Evolutionary conservation across 2,329 filamentous ascomycete species (phyloP).

Genomic region (Colletotrichum scovillei): DNA sequence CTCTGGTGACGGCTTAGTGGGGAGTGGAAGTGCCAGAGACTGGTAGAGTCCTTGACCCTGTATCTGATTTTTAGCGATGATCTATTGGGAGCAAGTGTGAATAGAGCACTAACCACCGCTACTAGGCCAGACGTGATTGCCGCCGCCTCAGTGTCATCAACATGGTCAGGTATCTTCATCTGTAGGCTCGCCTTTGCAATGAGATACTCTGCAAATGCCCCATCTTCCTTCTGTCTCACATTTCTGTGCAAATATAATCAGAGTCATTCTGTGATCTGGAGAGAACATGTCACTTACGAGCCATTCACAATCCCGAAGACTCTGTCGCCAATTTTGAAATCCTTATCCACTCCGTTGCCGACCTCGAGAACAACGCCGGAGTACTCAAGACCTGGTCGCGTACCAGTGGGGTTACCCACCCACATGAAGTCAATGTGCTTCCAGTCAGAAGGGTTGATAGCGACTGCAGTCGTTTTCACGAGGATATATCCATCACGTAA

Average conservation of each 20-base stretch:
- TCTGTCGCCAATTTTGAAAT: conserved; percentile 59
- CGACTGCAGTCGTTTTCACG: conserved; percentile 48
- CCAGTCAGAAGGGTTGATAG: conserved; percentile 50
- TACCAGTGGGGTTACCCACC: conserved; percentile 33
- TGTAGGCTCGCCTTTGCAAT: conserved; percentile 52
- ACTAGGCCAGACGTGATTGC: conserved; percentile 52
- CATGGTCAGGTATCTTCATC: conserved; percentile 55
- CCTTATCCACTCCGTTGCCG: conserved; percentile 54
- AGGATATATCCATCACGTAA: conserved; percentile 43
- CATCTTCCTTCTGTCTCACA: conserved; percentile 50
- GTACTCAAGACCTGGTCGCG: conserved; percentile 56
- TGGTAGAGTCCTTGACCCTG: not conserved
- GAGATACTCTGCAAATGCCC: conserved; percentile 54
- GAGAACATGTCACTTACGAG: conserved; percentile 25
- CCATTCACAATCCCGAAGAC: conserved; percentile 55
- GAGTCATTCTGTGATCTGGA: not conserved
- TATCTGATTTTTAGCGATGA: not conserved
- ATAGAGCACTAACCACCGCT: conserved; percentile 46
- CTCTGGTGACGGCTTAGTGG: conserved; percentile 50
- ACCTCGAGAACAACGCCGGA: conserved; percentile 58
- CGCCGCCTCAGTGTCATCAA: conserved; percentile 60
- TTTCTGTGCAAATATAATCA: conserved; percentile 41
- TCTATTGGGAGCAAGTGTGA: not conserved
- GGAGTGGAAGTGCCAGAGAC: conserved; percentile 56
- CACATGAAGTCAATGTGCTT: conserved; percentile 42